Conservation (phyloP, 352 stramenopile species). For the Phytophthora kernoviae region DNA sequence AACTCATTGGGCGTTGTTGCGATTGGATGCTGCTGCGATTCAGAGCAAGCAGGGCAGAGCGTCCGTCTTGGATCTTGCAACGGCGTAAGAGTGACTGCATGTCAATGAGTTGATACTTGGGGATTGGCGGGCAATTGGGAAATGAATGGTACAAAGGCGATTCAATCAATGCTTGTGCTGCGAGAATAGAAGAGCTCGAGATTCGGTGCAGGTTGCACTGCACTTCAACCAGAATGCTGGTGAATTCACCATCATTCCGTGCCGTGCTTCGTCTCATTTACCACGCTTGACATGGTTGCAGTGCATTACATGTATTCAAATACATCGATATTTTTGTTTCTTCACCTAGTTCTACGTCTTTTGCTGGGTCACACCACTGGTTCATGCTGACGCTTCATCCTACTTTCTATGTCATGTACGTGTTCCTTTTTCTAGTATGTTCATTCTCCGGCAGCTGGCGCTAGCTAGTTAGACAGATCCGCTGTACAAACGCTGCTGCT, state of each 20-base stretch:
- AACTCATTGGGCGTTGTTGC: conserved; percentile 25
- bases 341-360: not conserved
- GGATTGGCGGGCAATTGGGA: conserved; percentile 3
- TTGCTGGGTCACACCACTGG: not conserved
- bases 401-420: conserved; percentile 6
- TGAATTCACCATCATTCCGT: not conserved
- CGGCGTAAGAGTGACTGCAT: conserved; percentile 20
- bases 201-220: too few relatives aligned
- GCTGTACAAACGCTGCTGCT: conserved; percentile 35
- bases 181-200: too few relatives aligned
- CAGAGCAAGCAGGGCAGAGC: not conserved
- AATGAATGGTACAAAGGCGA: conserved; percentile 8
- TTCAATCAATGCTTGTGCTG: too few relatives aligned
- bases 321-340: not conserved
- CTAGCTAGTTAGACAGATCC: conserved; percentile 32
- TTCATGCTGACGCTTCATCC: not conserved
- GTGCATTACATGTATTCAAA: too few relatives aligned
- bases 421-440: conserved; percentile 1
- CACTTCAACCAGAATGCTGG: not conserved
- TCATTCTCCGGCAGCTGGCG: not conserved
- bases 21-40: conserved; percentile 2
- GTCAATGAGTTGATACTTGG: not conserved
- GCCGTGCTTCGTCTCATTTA: not conserved
- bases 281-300: not conserved
- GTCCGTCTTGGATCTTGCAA: not conserved